phyloP scores from a whole-genome alignment of 768 basidiomycete species.

The Suillus brevipes region DNA sequence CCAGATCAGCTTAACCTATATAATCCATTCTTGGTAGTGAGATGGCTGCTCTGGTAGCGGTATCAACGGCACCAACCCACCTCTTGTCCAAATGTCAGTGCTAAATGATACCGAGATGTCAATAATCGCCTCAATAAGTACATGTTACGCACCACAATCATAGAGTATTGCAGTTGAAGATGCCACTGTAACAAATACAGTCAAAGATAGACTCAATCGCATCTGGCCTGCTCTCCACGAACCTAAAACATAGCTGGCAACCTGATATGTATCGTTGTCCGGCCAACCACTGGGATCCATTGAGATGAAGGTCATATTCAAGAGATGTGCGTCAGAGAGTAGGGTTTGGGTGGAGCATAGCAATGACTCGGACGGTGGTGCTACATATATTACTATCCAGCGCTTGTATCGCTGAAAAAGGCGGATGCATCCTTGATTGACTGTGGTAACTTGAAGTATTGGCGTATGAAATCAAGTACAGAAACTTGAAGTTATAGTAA shows the following conservation, averaged over 20 bases:
- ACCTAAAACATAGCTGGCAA: not conserved
- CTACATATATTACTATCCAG: not conserved
- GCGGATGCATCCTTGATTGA: not conserved
- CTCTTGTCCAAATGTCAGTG: not conserved
- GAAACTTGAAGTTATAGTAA: not conserved
- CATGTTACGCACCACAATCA: not conserved
- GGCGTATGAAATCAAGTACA: not conserved
- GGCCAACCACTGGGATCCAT: not conserved
- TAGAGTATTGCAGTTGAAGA: not conserved
- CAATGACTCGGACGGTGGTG: not conserved
- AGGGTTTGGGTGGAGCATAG: not conserved
- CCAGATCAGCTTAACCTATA: not conserved
- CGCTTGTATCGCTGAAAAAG: not conserved
- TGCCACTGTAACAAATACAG: not conserved
- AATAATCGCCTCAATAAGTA: not conserved
- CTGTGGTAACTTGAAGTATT: not conserved
- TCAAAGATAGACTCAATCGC: not conserved
- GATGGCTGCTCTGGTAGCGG: not conserved
- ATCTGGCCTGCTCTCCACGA: not conserved
- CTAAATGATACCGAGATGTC: not conserved
- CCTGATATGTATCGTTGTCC: not conserved
- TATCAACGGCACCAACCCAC: not conserved
- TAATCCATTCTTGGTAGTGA: not conserved
- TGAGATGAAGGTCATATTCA: not conserved
- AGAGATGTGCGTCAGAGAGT: not conserved